Conservation (phyloP, 768 basidiomycete species). For the Termitomyces sp. region DNA sequence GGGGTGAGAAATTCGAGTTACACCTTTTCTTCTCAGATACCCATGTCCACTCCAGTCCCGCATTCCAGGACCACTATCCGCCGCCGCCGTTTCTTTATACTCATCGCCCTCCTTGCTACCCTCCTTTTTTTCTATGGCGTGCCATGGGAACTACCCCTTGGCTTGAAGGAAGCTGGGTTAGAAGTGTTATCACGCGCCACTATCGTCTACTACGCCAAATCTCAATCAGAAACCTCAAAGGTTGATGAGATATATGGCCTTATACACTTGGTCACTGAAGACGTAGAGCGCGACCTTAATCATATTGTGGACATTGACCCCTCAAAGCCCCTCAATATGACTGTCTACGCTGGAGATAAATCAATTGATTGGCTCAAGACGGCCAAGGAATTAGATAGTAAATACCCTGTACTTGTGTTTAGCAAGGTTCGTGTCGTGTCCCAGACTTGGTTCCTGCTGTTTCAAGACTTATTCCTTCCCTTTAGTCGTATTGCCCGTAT, state of each 20-base stretch:
- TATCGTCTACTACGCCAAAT: conserved; percentile 31
- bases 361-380: conserved; percentile 39
- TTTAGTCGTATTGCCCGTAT: conserved; percentile 70
- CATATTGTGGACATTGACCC: conserved; percentile 38
- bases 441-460: background rate
- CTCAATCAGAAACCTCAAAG: conserved; percentile 16
- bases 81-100: conserved; percentile 40
- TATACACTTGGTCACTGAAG: conserved; percentile 56
- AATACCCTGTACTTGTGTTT: conserved; percentile 69
- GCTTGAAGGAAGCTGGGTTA: conserved; percentile 27
- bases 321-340: conserved; percentile 39
- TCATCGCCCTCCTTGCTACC: conserved; percentile 29
- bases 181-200: conserved; percentile 32
- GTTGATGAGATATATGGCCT: conserved; percentile 67
- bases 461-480: background rate
- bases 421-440: conserved; percentile 54
- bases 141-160: conserved; percentile 35
- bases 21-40: conserved; percentile 1
- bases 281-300: conserved; percentile 33
- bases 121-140: conserved; percentile 35
- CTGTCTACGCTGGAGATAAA: conserved; percentile 47
- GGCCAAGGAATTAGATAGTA: conserved; percentile 32
- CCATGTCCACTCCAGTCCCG: conserved; percentile 13
- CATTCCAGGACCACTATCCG: conserved; percentile 23
- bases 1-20: background rate